Base-by-base conservation (phyloP, 2,329 filamentous ascomycete species). In the Beauveria varroae region DNA sequence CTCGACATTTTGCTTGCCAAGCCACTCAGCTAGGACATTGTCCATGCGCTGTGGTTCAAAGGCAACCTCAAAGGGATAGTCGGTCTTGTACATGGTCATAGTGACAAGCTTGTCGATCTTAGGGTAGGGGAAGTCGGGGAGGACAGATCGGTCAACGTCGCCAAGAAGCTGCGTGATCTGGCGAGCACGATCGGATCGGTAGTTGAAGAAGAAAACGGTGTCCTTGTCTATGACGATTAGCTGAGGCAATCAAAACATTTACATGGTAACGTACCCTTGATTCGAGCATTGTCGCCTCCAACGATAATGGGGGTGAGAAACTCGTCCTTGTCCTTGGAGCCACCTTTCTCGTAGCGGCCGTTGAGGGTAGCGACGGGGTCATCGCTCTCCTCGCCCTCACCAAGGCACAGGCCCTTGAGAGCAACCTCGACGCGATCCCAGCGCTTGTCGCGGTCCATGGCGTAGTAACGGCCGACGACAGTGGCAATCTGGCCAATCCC, bases 201-300 rank as follows among this genome's bases (percentile, higher is more conserved):
- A 99, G 86, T 99, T 99, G 90, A 99, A 99, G 86, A 98, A 98
- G 85, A 98, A 98, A 70, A 98, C 84, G 59, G 91, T 93, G 73
- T 99, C 95, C 67, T 89, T 83, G 72, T 98, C 92, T 92, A 66
- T 14, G 22, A 28, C 10, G 37, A 34, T 64, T 54, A 58, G 61
- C 16, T 18, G 26, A 44, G 5, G 14, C 9, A 0, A 46, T 34
- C 16, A 0, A 49, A 12, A 34, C 18, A 14, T 1, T 22, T 1
- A 37, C 14, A 7, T 12, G 2, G 8, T 7, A 16, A 41, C 79
- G 68, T 77, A 90, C 89, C 89, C 81, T 96, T 86, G 73, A 99
- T 87, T 69, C 95, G 89, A 64, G 83, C 82, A 71, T 96, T 90
- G 68, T 91, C 85, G 68, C 93, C 95, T 66, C 91, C 91, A 64